Evolutionary conservation across 2,329 filamentous ascomycete species (phyloP), one percentile per base, ranked within the genome.

Genomic region (Capronia coronata): DNA sequence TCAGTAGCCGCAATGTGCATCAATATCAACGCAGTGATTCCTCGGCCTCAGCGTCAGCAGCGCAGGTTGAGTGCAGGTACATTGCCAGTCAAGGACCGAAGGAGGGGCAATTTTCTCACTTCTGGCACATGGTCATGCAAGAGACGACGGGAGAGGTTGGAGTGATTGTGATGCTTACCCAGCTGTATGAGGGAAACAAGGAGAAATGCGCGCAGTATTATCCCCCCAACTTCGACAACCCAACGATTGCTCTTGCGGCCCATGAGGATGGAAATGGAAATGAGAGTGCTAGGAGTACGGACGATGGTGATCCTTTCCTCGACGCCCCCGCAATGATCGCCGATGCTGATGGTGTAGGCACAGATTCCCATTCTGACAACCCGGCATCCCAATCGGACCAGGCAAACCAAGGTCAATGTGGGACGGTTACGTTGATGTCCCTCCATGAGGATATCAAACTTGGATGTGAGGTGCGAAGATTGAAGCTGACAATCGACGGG

Each of bases 71-170:
- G 42, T 67, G 70, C 49, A 76, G 77, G 47, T 97, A 94, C 67
- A 95, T 98, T 60, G 93, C 90, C 45, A 96, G 94, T 66, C 60
- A 62, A 51, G 93, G 93, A 0, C 93, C 93, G 4, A 95, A 90
- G 62, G 68, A 75, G 52, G 78, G 80, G 21, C 87, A 86, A 13
- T 76, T 84, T 48, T 80, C 83, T 58, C 88, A 94, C 63, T 86
- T 94, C 58, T 98, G 91, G 87, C 87, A 93, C 63, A 98, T 98
- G 93, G 75, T 96, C 29, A 86, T 87, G 65, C 83, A 94, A 62
- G 87, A 94, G 67, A 80, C 75, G n/a, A 27, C 46, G 2, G 68
- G 69, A 21, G 81, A 83, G 39, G 80, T 84, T 2, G 88, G 82
- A 1, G 87, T 97, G 49, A 84, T 97, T 46, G 83, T 97, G 49